Percentiles rank a stretch among this genome's conserved stretches.
Conservation (phyloP, 148 eudicot genomes). For the Rhododendron henanense region DNA sequence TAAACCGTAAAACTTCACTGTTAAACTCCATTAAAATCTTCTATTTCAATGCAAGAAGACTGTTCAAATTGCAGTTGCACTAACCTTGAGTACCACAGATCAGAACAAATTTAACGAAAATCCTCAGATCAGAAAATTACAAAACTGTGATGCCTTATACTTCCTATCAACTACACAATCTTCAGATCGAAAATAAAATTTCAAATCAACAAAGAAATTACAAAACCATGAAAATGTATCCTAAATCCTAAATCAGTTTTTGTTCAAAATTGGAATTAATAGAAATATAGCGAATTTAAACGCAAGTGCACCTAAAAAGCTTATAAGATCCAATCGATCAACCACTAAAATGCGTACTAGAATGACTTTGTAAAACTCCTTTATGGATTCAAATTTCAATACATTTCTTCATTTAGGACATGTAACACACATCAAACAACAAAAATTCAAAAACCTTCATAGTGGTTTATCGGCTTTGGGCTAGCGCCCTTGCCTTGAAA, state of each 20-base stretch:
- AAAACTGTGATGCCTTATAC: not conserved
- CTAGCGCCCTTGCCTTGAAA: not conserved
- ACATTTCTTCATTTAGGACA: not conserved
- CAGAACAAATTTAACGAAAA: not conserved
- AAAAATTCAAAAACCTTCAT: not conserved
- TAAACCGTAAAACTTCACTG: not conserved
- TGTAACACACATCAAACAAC: not conserved
- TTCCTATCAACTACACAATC: not conserved
- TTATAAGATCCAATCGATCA: not conserved
- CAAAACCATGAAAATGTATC: not conserved
- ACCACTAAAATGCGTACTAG: not conserved
- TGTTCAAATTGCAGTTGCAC: not conserved
- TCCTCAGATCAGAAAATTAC: not conserved
- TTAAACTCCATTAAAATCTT: not conserved
- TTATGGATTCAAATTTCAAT: not conserved
- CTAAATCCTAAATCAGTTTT: not conserved
- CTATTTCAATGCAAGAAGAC: not conserved
- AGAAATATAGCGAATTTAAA: not conserved
- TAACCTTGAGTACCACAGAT: not conserved
- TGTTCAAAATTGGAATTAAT: not conserved
- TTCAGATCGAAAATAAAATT: not conserved
- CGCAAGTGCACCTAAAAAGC: not conserved
- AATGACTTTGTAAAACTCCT: not conserved
- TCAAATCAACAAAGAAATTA: not conserved
- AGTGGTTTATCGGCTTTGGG: not conserved